Evolutionary conservation across 2,329 filamentous ascomycete genomes (phyloP).

Genomic region (Coniella vitis): DNA sequence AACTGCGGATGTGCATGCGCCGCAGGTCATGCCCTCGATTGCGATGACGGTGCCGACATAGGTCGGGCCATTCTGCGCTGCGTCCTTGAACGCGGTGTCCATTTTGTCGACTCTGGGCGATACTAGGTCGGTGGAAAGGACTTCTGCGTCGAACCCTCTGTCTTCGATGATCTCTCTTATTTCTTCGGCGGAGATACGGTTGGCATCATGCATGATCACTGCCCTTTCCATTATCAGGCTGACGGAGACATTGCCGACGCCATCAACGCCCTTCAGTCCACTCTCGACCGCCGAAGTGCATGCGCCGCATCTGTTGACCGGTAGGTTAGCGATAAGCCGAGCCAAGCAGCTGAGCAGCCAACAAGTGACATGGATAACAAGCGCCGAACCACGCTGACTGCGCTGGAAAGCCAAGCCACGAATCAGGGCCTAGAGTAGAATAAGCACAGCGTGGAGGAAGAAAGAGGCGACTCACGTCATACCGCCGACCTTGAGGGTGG

Average conservation of each 20-base stretch:
- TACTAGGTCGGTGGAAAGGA: slow-evolving; percentile 75
- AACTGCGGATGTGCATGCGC: slow-evolving; percentile 79
- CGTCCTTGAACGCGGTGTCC: slow-evolving; percentile 26
- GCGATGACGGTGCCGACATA: slow-evolving; percentile 67
- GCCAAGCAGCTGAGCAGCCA: neutral
- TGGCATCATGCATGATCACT: slow-evolving; percentile 84
- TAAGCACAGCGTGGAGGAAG: neutral
- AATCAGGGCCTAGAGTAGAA: too few species aligned
- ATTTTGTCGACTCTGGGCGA: slow-evolving; percentile 35
- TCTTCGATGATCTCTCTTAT: slow-evolving; percentile 86
- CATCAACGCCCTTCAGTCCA: slow-evolving; percentile 75
- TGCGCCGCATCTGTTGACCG: slow-evolving; percentile 67
- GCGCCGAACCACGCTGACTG: too few species aligned
- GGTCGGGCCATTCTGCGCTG: slow-evolving; percentile 29
- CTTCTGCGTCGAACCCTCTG: slow-evolving; percentile 81
- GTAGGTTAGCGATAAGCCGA: slow-evolving; percentile 23
- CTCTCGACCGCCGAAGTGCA: slow-evolving; percentile 94
- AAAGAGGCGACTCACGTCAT: slow-evolving; percentile 56
- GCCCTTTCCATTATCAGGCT: slow-evolving; percentile 93
- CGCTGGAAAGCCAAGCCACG: too few species aligned
- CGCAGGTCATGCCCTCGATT: slow-evolving; percentile 85
- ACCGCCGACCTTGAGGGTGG: slow-evolving; percentile 82
- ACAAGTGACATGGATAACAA: neutral
- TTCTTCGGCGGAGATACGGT: slow-evolving; percentile 63
- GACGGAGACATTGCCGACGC: slow-evolving; percentile 80